phyloP scores from a whole-genome alignment of 106 monocot genomes.

The Chionographis japonica region DNA sequence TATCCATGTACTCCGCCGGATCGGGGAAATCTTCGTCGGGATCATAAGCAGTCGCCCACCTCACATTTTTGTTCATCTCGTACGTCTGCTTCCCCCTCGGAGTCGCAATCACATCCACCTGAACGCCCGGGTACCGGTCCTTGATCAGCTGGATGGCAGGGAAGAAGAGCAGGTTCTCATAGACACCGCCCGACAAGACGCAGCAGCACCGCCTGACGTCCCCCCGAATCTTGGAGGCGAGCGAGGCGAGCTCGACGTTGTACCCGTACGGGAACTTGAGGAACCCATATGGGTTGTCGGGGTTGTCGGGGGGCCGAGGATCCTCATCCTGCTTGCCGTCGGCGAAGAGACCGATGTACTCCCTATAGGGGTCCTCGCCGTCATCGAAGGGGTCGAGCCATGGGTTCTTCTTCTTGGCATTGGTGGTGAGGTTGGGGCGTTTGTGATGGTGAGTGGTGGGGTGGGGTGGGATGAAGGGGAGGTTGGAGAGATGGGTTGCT shows the following conservation, averaged over 20 bases:
- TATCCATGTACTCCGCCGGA: slow-evolving; percentile 77
- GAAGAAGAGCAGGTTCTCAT: slow-evolving; percentile 86
- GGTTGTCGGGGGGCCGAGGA: slow-evolving; percentile 64
- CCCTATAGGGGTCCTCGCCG: slow-evolving; percentile 60
- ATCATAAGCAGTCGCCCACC: slow-evolving; percentile 78
- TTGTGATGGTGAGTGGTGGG: not conserved
- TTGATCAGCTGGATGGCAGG: slow-evolving; percentile 74
- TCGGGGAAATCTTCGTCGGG: slow-evolving; percentile 62
- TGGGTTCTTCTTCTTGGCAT: slow-evolving; percentile 73
- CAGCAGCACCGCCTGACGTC: slow-evolving; percentile 84
- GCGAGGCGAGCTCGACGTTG: slow-evolving; percentile 45
- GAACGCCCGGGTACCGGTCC: slow-evolving; percentile 82
- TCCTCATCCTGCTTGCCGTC: slow-evolving; percentile 91
- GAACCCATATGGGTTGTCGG: slow-evolving; percentile 37
- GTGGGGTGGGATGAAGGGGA: not conserved
- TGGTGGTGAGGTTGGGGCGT: slow-evolving; percentile 1
- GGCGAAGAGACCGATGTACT: slow-evolving; percentile 52
- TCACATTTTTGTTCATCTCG: slow-evolving; percentile 87
- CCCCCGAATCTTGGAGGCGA: slow-evolving; percentile 66
- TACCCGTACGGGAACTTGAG: slow-evolving; percentile 40
- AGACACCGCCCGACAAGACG: slow-evolving; percentile 75
- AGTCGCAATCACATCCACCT: slow-evolving; percentile 55
- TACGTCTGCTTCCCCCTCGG: slow-evolving; percentile 83
- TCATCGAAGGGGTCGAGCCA: slow-evolving; percentile 96
- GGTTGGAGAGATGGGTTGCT: not conserved